Evolutionary conservation across 108 stramenopile genomes (phyloP).

Genomic region (Skeletonema costatum): DNA sequence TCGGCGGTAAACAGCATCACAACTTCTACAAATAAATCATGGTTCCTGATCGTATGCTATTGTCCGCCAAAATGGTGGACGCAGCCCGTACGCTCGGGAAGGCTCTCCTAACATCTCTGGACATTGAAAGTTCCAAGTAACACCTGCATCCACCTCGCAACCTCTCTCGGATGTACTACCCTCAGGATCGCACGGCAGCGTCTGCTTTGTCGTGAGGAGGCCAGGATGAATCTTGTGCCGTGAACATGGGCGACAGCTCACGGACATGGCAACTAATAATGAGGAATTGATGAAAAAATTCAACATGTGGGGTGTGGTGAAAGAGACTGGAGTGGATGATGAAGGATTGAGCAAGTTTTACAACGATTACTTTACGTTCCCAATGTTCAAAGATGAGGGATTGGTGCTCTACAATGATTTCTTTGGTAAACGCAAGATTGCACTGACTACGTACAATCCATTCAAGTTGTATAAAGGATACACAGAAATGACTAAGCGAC

Average conservation of each 20-base stretch:
- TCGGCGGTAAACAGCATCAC: too few species aligned
- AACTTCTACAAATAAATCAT: too few species aligned
- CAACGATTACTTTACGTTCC: conserved; percentile 58
- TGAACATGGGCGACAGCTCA: conserved; percentile 80
- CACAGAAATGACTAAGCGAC: conserved; percentile 37
- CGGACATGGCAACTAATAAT: conserved; percentile 51
- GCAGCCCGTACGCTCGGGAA: conserved; percentile 14
- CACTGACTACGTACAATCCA: conserved; percentile 53
- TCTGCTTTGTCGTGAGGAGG: conserved; percentile 61
- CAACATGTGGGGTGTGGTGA: conserved; percentile 64
- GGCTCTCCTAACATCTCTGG: conserved; percentile 19
- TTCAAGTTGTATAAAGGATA: conserved; percentile 46
- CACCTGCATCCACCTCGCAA: conserved; percentile 4
- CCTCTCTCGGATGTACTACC: conserved; percentile 19
- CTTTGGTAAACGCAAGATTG: conserved; percentile 50
- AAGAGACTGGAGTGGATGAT: conserved; percentile 85
- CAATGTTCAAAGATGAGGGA: conserved; percentile 65
- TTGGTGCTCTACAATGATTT: conserved; percentile 74
- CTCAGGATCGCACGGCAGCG: conserved; percentile 16
- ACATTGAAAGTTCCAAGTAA: conserved; percentile 6
- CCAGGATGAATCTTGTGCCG: conserved; percentile 88
- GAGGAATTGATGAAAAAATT: conserved; percentile 50
- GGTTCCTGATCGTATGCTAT: conserved; percentile 8
- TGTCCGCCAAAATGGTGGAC: conserved; percentile 19
- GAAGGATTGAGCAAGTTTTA: conserved; percentile 71